Evolutionary conservation across 129 eudicot species (phyloP), one percentile per base, ranked within the genome.

Genomic region (Silybum marianum): DNA sequence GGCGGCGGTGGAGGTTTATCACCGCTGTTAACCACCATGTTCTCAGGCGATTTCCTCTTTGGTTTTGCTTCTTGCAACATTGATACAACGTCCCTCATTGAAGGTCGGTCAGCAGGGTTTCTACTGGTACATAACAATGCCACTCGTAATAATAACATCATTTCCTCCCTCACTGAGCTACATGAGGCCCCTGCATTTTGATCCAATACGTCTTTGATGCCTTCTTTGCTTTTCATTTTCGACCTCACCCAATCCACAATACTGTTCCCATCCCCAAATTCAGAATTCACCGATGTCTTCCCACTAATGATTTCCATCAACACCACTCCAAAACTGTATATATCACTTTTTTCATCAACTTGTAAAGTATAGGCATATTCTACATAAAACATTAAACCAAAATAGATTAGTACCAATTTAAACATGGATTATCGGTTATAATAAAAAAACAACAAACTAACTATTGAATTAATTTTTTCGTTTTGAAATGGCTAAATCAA

Each of bases 31-130:
- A 73, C 83, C 76, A 80, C 80, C 75, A 21, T 79, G 62, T 74
- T 69, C 5, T 77, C 94, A 0, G 93, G 91, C 6, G 85, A 34
- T 78, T 96, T 96, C 74, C 99, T 82, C 80, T 84, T 90, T 10
- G 99, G 99, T 87, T 90, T 93, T 60, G 97, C 99, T 86, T 93
- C 99, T 72, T 89, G 90, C 39, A 96, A 84, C 99, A 96, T 96
- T 6, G 99, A 91, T n/a, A 96, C 92, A 0, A 96, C 99, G 34
- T 96, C 99, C 46, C 99, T 93, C 99, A 96, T 96, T 22, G 99
- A 87, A 21, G 99, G 99, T 18, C 99, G 85, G 10, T 96, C 99
- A 8, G 92, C 93, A 21, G 99, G 99, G 69, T 89, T 90, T 30
- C 91, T 87, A 73, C 98, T 93, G 0, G 99, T 96, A 76, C 98